Evolutionary conservation across 1,139 yeast genomes (phyloP).

Genomic region (Blastobotrys indianensis): DNA sequence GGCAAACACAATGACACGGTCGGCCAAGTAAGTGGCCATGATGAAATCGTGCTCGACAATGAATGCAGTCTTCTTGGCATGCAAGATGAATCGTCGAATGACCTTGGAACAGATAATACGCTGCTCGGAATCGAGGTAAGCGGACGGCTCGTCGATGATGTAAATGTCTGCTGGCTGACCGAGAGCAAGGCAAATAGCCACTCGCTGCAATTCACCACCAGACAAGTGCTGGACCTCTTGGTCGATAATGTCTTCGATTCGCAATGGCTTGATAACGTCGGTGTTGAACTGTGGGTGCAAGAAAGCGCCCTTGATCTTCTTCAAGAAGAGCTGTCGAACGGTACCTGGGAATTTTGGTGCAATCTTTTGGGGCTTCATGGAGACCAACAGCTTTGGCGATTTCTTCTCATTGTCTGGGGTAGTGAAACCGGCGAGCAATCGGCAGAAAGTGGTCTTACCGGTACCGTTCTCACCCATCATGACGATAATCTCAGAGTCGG

Average conservation of each 20-base stretch:
- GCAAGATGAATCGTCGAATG: slow-evolving; percentile 91
- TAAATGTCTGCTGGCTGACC: slow-evolving; percentile 96
- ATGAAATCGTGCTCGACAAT: slow-evolving; percentile 99
- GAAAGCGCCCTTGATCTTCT: slow-evolving; percentile 91
- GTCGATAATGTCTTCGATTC: slow-evolving; percentile 88
- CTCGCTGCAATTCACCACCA: slow-evolving; percentile 99
- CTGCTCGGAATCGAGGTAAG: slow-evolving; percentile 97
- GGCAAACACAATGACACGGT: slow-evolving; percentile 95
- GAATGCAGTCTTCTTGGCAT: slow-evolving; percentile 95
- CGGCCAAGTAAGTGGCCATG: slow-evolving; percentile 99
- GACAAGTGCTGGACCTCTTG: slow-evolving; percentile 96
- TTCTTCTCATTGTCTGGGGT: slow-evolving; percentile 74
- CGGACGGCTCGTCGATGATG: slow-evolving; percentile 97
- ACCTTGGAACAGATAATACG: slow-evolving; percentile 99
- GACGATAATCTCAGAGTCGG: slow-evolving; percentile 93
- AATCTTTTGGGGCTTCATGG: slow-evolving; percentile 98
- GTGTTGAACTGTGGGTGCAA: slow-evolving; percentile 97
- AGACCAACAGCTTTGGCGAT: slow-evolving; percentile 83
- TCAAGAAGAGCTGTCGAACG: slow-evolving; percentile 92
- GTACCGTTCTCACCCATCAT: slow-evolving; percentile 99
- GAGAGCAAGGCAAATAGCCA: slow-evolving; percentile 89
- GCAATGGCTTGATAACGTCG: slow-evolving; percentile 93
- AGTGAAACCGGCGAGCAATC: slow-evolving; percentile 85
- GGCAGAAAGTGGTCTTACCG: slow-evolving; percentile 97
- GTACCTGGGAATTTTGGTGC: slow-evolving; percentile 99